Evolutionary conservation across 106 monocot genomes (phyloP).

Genomic region (Allium cepa): DNA sequence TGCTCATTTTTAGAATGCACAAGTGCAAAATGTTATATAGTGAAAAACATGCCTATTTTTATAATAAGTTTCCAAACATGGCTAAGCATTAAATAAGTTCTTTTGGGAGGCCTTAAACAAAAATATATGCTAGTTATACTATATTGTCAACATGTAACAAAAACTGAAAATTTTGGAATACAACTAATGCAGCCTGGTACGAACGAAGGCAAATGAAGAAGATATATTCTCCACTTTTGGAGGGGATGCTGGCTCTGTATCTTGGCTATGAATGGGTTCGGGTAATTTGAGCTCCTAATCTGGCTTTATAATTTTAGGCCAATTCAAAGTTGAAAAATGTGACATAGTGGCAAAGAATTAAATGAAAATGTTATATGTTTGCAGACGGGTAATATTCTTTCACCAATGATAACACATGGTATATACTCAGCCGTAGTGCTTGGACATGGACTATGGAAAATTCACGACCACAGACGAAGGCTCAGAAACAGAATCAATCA

Average conservation of each 20-base stretch:
- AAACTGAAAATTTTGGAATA: too few species aligned
- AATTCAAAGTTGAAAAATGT: too few species aligned
- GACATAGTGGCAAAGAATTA: not conserved
- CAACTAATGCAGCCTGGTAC: slow-evolving; percentile 66
- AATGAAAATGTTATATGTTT: slow-evolving; percentile 4
- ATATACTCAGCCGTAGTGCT: slow-evolving; percentile 87
- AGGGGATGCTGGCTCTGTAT: slow-evolving; percentile 86
- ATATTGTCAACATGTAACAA: too few species aligned
- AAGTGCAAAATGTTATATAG: too few species aligned
- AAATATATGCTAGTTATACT: too few species aligned
- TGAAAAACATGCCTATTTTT: too few species aligned
- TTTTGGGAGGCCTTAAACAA: too few species aligned
- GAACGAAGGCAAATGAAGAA: slow-evolving; percentile 91
- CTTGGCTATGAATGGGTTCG: slow-evolving; percentile 97
- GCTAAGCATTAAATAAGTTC: too few species aligned
- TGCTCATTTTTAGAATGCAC: too few species aligned
- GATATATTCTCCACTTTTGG: slow-evolving; percentile 90
- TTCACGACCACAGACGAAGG: slow-evolving; percentile 68
- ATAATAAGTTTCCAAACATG: too few species aligned
- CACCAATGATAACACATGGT: slow-evolving; percentile 93
- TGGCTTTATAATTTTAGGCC: not conserved
- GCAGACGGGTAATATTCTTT: slow-evolving; percentile 89
- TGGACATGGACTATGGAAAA: slow-evolving; percentile 84
- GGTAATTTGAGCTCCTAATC: slow-evolving; percentile 26
- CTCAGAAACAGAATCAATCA: slow-evolving; percentile 65